Conservation (phyloP, 768 basidiomycete species). For the Hericium erinaceus region DNA sequence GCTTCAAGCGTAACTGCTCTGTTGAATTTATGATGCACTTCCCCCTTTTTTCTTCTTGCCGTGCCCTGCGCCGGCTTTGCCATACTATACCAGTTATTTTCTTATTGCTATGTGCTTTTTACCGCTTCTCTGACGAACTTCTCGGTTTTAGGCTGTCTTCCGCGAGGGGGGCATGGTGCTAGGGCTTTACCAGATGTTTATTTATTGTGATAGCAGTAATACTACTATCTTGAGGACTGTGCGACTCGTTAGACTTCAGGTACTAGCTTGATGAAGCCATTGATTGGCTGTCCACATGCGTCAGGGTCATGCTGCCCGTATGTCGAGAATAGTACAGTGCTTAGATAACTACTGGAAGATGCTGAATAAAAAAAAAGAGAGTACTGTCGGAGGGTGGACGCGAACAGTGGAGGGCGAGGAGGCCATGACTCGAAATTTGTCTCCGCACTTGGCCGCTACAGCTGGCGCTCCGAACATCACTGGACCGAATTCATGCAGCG, state of each 20-base stretch:
- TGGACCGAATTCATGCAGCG: neutral
- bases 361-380: too few species aligned
- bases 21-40: neutral
- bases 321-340: neutral
- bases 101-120: neutral
- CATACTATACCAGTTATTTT: slow-evolving; percentile 1
- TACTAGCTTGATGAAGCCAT: too few species aligned
- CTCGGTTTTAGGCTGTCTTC: neutral
- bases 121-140: neutral
- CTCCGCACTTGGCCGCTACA: neutral
- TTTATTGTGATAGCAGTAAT: neutral
- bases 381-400: too few species aligned
- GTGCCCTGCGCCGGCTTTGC: neutral
- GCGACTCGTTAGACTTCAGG: neutral
- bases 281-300: too few species aligned
- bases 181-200: neutral
- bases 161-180: neutral
- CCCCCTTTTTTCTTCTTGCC: neutral
- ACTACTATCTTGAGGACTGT: neutral
- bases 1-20: neutral
- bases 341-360: neutral
- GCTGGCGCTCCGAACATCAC: neutral
- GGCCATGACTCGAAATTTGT: too few species aligned
- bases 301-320: too few species aligned
- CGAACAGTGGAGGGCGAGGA: too few species aligned